Conservation (phyloP, 1,284 basidiomycete species). For the Cystobasidium slooffiae region DNA sequence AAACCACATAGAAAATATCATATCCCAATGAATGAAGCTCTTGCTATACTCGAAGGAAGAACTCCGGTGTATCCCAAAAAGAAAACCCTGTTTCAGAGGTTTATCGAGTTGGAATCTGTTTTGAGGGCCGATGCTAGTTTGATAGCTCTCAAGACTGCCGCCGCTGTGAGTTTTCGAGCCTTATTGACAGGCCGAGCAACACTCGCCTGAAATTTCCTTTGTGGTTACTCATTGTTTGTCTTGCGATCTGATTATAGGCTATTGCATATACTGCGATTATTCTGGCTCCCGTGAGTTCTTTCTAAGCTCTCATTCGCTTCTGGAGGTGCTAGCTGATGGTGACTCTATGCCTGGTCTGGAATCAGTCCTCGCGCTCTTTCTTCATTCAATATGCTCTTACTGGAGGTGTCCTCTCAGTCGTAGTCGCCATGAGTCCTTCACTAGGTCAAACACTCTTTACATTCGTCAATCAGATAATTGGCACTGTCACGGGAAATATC, state of each 20-base stretch:
- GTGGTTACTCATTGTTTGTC: too few species aligned
- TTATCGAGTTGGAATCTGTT: constrained; percentile 51
- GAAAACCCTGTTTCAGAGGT: constrained; percentile 49
- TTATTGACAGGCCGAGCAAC: too few species aligned
- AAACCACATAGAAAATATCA: constrained; percentile 21
- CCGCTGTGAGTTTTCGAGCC: constrained; percentile 49
- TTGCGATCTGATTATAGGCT: too few species aligned
- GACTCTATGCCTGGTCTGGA: constrained; percentile 4
- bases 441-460: constrained; percentile 47
- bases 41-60: constrained; percentile 53
- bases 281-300: constrained; percentile 47
- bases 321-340: too few species aligned
- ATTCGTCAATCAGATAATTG: constrained; percentile 56
- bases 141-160: constrained; percentile 55
- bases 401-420: constrained; percentile 56
- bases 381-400: constrained; percentile 56
- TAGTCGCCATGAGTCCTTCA: constrained; percentile 57
- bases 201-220: too few species aligned
- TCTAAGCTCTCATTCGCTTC: too few species aligned
- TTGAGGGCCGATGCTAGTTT: constrained; percentile 53
- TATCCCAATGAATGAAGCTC: constrained; percentile 53
- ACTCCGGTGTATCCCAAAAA: constrained; percentile 46
- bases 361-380: constrained; percentile 50
- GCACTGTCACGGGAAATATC: constrained; percentile 47
- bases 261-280: constrained; percentile 54